Evolutionary conservation across 192 early-diverging fungal genomes (phyloP), one percentile per base, ranked within the genome.

Genomic region (Coemansia sp.): DNA sequence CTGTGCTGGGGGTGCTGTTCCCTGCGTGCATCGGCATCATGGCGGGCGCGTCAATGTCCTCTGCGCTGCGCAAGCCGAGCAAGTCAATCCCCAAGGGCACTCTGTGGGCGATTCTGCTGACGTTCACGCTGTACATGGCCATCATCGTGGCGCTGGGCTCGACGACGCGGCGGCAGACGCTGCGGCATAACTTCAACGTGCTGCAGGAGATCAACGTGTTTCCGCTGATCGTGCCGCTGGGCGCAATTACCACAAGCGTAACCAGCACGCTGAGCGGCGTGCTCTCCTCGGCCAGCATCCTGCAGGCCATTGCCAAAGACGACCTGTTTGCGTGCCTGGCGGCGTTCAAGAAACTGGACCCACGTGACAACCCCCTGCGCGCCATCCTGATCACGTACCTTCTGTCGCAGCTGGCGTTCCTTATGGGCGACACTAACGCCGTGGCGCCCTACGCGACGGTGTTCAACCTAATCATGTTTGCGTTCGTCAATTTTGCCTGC

Each of bases 21-120:
- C 87, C 87, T 0, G 86, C 84, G 34, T 89, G 87, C 45, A 83
- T 82, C 46, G 87, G 86, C 34, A 83, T 88, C 21, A 80, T 88
- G 64, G 84, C 86, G 15, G 87, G 87, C 18, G 87, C 85, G 0
- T 85, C 85, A 19, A 82, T 89, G 82, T 86, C 84, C n/a, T 85
- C 86, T 19, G 78, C 83, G 38, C 73, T 89, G 47, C 75, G 82
- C 55, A 83, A 83, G 56, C 87, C 87, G 8, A 81, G 82, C 67
- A 78, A 83, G 47, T 85, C 86, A 1, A 89, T 89, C 12, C 86
- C 87, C 0, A 75, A 71, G 41, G 87, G 87, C 58, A 89, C 87
- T 7, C 66, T 87, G 48, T 81, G 75, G 69, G 87, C 82, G 6
- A 78, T 86, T 4, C 62, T 71, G 39, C 63, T 85, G 3, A 84